phyloP scores from a whole-genome alignment of 345 rosid genomes.

The Pistacia integerrima region DNA sequence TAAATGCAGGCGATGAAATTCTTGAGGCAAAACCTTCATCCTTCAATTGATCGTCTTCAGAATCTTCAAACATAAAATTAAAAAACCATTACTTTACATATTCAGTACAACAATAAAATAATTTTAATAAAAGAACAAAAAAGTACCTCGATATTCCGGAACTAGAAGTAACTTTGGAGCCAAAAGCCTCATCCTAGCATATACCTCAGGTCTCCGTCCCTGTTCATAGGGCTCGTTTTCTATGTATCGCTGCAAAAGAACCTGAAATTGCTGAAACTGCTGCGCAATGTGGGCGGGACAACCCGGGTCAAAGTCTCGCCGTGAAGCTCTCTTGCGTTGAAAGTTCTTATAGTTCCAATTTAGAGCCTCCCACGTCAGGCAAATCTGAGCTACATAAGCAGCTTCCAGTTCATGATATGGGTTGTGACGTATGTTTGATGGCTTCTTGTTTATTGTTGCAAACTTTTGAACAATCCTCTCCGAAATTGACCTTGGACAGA shows the following conservation, averaged over 20 bases:
- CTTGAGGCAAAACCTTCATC: slow-evolving; percentile 67
- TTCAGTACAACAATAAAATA: too few relatives aligned
- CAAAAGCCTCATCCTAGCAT: slow-evolving; percentile 87
- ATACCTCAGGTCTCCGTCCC: slow-evolving; percentile 89
- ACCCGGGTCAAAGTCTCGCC: slow-evolving; percentile 55
- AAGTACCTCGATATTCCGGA: slow-evolving; percentile 86
- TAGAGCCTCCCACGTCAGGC: slow-evolving; percentile 96
- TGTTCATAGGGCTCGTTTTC: slow-evolving; percentile 98
- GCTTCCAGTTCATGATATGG: slow-evolving; percentile 89
- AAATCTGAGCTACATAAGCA: slow-evolving; percentile 87
- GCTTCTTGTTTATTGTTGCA: slow-evolving; percentile 51
- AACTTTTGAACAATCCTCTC: slow-evolving; percentile 85
- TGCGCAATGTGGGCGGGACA: slow-evolving; percentile 83
- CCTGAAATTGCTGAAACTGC: slow-evolving; percentile 93
- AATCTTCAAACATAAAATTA: slow-evolving; percentile 41
- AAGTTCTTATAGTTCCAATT: slow-evolving; percentile 94
- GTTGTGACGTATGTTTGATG: slow-evolving; percentile 54
- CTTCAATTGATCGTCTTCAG: slow-evolving; percentile 54
- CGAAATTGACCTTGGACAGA: slow-evolving; percentile 81
- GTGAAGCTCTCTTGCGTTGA: slow-evolving; percentile 54
- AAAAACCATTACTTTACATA: neutral
- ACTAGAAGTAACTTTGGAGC: slow-evolving; percentile 93
- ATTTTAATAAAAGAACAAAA: neutral
- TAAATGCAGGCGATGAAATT: slow-evolving; percentile 77
- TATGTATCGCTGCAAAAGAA: slow-evolving; percentile 79